Evolutionary conservation across 108 stramenopile species (phyloP).

Genomic region (Epipyxis sp.): DNA sequence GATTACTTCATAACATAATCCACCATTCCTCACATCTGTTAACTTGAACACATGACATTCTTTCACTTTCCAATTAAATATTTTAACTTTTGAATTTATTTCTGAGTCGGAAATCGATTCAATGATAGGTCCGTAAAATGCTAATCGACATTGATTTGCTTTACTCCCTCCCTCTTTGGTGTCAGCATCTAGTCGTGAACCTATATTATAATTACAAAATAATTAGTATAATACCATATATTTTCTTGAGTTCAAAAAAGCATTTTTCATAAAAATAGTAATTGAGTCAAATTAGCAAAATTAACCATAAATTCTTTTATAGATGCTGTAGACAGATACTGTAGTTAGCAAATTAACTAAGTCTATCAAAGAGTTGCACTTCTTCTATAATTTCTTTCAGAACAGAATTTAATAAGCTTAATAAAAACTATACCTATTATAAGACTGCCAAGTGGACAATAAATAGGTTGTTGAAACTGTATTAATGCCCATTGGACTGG

Average conservation of each 20-base stretch:
- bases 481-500: constrained; percentile 86
- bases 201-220: no score
- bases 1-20: background rate
- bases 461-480: constrained; percentile 79
- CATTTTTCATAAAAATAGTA: no score
- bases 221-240: no score
- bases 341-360: no score
- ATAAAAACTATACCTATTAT: no score
- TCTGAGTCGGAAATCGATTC: background rate
- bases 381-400: no score
- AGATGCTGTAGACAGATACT: no score
- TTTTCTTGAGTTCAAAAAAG: no score
- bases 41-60: background rate
- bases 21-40: background rate
- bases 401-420: no score
- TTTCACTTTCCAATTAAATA: background rate
- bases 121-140: constrained; percentile 73
- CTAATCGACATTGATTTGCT: constrained; percentile 70
- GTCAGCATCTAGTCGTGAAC: constrained; percentile 77
- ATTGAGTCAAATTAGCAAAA: no score
- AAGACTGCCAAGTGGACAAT: constrained; percentile 74
- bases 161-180: constrained; percentile 31
- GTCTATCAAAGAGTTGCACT: no score
- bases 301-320: no score
- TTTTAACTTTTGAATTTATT: background rate